Conservation (phyloP, 1,139 yeast genomes). For the Yamadazyma kanchanaburiensis region DNA sequence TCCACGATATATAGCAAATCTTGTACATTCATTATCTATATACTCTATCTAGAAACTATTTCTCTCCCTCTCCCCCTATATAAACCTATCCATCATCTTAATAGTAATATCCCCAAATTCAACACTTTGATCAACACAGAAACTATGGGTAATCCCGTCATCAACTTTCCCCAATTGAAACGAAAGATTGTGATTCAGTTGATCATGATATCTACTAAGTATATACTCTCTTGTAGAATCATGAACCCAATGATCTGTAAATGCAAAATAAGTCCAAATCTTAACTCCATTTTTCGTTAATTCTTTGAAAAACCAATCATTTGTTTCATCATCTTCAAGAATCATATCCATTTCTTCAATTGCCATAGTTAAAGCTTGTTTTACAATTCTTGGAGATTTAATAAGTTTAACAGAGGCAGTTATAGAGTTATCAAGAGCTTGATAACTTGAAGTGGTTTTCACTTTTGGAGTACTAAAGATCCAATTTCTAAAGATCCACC, state of each 20-base stretch:
- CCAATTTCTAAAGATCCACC: slow-evolving; percentile 18
- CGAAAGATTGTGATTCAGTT: slow-evolving; percentile 22
- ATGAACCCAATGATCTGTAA: slow-evolving; percentile 60
- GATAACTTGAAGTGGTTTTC: slow-evolving; percentile 13
- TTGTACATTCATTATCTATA: too few relatives aligned
- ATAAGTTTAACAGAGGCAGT: slow-evolving; percentile 43
- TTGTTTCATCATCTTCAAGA: slow-evolving; percentile 35
- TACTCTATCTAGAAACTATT: background rate
- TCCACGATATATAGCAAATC: too few relatives aligned
- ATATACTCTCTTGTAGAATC: slow-evolving; percentile 44
- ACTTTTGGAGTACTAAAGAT: slow-evolving; percentile 22
- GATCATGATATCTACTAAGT: slow-evolving; percentile 30
- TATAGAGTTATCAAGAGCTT: slow-evolving; percentile 36
- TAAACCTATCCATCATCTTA: slow-evolving; percentile 5
- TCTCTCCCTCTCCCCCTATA: background rate
- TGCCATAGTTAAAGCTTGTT: slow-evolving; percentile 55
- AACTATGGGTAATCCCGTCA: slow-evolving; percentile 48
- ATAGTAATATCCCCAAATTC: slow-evolving; percentile 47
- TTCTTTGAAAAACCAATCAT: slow-evolving; percentile 47
- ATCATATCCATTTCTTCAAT: slow-evolving; percentile 54
- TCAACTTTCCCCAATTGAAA: slow-evolving; percentile 24
- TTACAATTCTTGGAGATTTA: slow-evolving; percentile 37
- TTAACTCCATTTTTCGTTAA: slow-evolving; percentile 17
- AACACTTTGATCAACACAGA: slow-evolving; percentile 53
- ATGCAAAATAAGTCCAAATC: slow-evolving; percentile 58